Evolutionary conservation across 441 rosid species (phyloP).

Genomic region (Heliophila coronopifolia): DNA sequence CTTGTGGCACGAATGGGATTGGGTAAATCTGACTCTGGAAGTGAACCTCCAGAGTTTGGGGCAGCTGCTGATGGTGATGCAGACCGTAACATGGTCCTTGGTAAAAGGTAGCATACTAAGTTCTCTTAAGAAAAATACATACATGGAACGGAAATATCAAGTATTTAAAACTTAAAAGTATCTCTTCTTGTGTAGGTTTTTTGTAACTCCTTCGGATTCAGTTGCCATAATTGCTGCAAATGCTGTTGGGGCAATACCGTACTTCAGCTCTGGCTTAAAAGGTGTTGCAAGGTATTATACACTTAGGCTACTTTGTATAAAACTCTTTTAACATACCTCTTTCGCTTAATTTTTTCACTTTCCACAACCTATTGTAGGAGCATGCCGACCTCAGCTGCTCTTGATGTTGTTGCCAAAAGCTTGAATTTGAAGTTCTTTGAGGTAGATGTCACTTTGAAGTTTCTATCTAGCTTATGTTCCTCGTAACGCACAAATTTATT

Average conservation of each 20-base stretch:
- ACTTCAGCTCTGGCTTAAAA: conserved; percentile 84
- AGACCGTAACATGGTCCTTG: conserved; percentile 97
- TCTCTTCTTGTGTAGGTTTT: conserved; percentile 50
- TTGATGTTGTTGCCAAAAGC: conserved; percentile 85
- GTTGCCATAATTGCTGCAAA: conserved; percentile 98
- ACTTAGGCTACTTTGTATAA: neutral
- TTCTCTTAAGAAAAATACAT: neutral
- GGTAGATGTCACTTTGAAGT: conserved; percentile 36
- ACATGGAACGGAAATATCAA: neutral
- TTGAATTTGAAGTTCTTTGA: conserved; percentile 87
- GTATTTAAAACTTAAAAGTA: conserved; percentile 10
- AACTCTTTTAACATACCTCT: neutral
- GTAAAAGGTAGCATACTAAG: conserved; percentile 58
- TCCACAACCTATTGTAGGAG: conserved; percentile 49
- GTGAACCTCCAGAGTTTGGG: conserved; percentile 80
- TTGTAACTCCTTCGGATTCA: conserved; percentile 97
- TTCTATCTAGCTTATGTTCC: neutral
- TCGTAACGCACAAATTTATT: neutral
- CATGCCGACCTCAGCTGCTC: conserved; percentile 99
- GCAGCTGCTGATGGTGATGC: conserved; percentile 99
- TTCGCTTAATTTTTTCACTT: neutral
- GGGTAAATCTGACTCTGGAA: conserved; percentile 54
- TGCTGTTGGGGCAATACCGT: conserved; percentile 81
- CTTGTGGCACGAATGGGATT: conserved; percentile 93
- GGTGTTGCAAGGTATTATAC: conserved; percentile 87